These are phyloP conservation scores for Fusarium buxicola DNA, from an alignment of 2,329 filamentous ascomycete species.

Conservation along the genomic window DNA sequence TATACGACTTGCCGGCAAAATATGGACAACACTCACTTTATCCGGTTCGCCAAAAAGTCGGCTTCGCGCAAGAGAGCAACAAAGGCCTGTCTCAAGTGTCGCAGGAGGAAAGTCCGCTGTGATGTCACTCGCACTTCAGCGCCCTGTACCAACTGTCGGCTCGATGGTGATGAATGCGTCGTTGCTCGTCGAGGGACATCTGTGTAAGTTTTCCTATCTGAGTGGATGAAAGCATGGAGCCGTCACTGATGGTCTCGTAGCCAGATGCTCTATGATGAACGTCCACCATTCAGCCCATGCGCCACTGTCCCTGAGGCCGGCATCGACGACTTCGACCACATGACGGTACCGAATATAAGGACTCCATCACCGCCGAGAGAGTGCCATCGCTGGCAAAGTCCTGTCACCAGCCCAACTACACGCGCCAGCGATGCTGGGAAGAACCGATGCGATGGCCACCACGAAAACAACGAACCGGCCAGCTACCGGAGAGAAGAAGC, in stretches of 20 bases:
- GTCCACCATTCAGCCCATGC: not conserved
- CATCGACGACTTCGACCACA: too few relatives aligned
- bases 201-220: slow-evolving; percentile 12
- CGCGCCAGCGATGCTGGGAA: not conserved
- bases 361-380: too few relatives aligned
- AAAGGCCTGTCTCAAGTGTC: slow-evolving; percentile 40
- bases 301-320: too few relatives aligned
- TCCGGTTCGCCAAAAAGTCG: slow-evolving; percentile 38
- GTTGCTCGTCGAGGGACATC: slow-evolving; percentile 26
- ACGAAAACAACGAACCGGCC: not conserved
- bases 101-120: slow-evolving; percentile 38
- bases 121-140: slow-evolving; percentile 37
- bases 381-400: too few relatives aligned
- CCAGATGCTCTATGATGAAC: slow-evolving; percentile 3
- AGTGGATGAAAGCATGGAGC: rapidly evolving
- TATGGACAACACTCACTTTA: slow-evolving; percentile 30
- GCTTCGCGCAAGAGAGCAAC: slow-evolving; percentile 37
- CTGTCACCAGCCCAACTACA: not conserved
- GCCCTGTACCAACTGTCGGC: slow-evolving; percentile 40
- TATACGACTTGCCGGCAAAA: slow-evolving; percentile 9
- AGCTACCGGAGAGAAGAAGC: not conserved
- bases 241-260: not conserved
- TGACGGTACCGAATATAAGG: too few relatives aligned
- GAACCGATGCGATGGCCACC: not conserved
- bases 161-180: slow-evolving; percentile 33